These are phyloP conservation scores for Isatis tinctoria DNA, from an alignment of 345 rosid genomes.

Conservation along the genomic window DNA sequence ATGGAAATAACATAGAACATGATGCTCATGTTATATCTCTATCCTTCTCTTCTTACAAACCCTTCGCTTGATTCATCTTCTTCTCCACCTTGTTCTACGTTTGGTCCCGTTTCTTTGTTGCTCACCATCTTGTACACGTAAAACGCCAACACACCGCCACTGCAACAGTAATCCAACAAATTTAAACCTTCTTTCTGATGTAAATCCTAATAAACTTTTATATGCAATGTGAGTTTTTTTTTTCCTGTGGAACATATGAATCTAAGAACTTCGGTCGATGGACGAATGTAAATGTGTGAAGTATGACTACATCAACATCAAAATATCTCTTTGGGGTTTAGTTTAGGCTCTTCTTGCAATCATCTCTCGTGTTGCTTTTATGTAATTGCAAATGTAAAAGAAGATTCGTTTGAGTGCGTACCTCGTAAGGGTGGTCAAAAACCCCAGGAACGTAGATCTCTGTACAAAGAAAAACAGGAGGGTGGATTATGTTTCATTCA, in stretches of 20 bases:
- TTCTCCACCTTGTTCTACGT: slow-evolving; percentile 32
- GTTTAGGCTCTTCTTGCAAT: not conserved
- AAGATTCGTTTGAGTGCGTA: slow-evolving; percentile 17
- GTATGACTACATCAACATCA: not conserved
- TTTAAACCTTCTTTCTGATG: not conserved
- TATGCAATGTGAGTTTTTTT: not conserved
- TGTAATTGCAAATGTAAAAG: not conserved
- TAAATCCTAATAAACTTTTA: not conserved
- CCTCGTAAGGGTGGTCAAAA: slow-evolving; percentile 54
- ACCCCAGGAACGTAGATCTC: slow-evolving; percentile 40
- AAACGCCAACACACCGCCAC: slow-evolving; percentile 74
- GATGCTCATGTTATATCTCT: slow-evolving; percentile 5
- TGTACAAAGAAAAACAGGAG: slow-evolving; percentile 33
- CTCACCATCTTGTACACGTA: slow-evolving; percentile 53
- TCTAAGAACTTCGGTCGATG: not conserved
- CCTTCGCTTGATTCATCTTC: slow-evolving; percentile 36
- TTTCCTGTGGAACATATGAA: not conserved
- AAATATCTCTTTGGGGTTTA: not conserved
- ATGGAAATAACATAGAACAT: not conserved
- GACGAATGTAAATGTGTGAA: not conserved
- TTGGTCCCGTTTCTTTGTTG: slow-evolving; percentile 33
- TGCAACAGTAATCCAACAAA: slow-evolving; percentile 33
- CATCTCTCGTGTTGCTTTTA: not conserved
- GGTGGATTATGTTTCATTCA: not conserved
- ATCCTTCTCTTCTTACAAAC: slow-evolving; percentile 20